Conservation (phyloP, 306 rosid species). For the Dryas drummondii region DNA sequence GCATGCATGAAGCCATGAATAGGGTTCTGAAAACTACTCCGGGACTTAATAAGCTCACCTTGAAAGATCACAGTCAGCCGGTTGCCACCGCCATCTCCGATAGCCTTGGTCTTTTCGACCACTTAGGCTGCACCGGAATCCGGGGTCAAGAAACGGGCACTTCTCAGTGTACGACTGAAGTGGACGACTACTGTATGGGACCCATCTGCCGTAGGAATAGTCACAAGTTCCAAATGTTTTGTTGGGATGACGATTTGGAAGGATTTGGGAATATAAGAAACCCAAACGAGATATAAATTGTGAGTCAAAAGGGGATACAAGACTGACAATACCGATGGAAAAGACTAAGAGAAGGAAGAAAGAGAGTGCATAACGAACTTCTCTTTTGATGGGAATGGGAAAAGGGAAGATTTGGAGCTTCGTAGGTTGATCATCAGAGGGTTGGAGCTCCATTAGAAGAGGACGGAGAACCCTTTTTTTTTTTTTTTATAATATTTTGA, state of each 20-base stretch:
- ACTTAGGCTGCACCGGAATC: conserved; percentile 68
- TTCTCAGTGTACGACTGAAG: conserved; percentile 48
- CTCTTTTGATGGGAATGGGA: conserved; percentile 38
- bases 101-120: conserved; percentile 57
- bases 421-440: conserved; percentile 20
- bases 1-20: conserved; percentile 14
- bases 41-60: conserved; percentile 39
- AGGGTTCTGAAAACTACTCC: conserved; percentile 6
- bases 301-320: conserved; percentile 37
- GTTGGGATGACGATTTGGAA: conserved; percentile 10
- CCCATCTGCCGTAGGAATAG: conserved; percentile 73
- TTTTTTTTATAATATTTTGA: conserved; percentile 3
- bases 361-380: conserved; percentile 41
- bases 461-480: conserved; percentile 9
- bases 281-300: conserved; percentile 36
- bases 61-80: conserved; percentile 61
- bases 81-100: conserved; percentile 82
- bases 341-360: conserved; percentile 37
- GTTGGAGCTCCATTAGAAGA: conserved; percentile 54
- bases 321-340: conserved; percentile 33
- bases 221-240: conserved; percentile 35
- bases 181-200: conserved; percentile 39
- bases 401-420: conserved; percentile 11
- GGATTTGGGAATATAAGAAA: conserved; percentile 29
- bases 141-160: conserved; percentile 84